A percentile compares a stretch with the other conserved stretches of the same genome.
These are phyloP conservation scores for Phylloporus sp. DNA, from an alignment of 768 basidiomycete species.

Conservation along the genomic window DNA sequence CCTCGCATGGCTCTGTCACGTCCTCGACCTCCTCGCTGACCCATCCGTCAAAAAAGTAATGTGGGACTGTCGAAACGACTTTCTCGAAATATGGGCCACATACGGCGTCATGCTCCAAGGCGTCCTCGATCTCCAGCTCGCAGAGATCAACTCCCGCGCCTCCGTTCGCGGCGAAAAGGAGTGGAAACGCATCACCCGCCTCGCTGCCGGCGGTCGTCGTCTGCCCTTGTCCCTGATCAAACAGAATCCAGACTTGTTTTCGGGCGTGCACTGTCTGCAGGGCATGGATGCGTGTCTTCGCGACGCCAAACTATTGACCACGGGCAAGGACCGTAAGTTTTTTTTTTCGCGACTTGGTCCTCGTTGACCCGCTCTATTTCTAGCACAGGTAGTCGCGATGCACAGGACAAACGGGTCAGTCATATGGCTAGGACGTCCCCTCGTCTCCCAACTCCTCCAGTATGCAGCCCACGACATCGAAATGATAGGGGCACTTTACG, in stretches of 20 bases:
- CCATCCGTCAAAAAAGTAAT: slow-evolving; percentile 33
- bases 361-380: background rate
- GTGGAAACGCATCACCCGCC: slow-evolving; percentile 23
- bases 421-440: slow-evolving; percentile 36
- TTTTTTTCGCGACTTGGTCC: background rate
- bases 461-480: slow-evolving; percentile 43
- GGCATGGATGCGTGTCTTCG: slow-evolving; percentile 35
- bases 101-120: slow-evolving; percentile 29
- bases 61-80: slow-evolving; percentile 42
- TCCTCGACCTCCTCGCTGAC: slow-evolving; percentile 29
- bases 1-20: slow-evolving; percentile 17
- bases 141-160: slow-evolving; percentile 31
- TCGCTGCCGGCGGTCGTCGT: slow-evolving; percentile 22
- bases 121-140: slow-evolving; percentile 40
- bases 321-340: slow-evolving; percentile 33
- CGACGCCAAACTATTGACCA: slow-evolving; percentile 19
- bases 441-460: slow-evolving; percentile 31
- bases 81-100: slow-evolving; percentile 29
- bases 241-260: slow-evolving; percentile 23
- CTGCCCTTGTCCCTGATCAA: slow-evolving; percentile 23
- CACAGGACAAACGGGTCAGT: slow-evolving; percentile 28
- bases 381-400: slow-evolving; percentile 36
- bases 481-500: slow-evolving; percentile 34
- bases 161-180: slow-evolving; percentile 25
- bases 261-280: slow-evolving; percentile 30